These are phyloP conservation scores for Eimeria maxima DNA, from an alignment of 169 alveolate genomes.

Conservation along the genomic window DNA sequence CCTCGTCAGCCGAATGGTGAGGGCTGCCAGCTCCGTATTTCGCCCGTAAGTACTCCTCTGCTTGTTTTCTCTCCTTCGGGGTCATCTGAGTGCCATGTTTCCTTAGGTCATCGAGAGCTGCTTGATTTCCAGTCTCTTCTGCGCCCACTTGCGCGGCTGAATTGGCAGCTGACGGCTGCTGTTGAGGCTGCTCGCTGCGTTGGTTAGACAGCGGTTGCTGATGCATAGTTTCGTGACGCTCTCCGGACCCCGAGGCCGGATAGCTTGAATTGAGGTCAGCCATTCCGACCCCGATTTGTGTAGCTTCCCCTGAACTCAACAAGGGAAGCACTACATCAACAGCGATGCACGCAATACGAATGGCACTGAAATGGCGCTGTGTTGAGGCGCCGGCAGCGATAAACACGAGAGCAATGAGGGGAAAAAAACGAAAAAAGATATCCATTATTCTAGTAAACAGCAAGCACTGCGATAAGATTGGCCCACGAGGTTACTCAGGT, in stretches of 20 bases:
- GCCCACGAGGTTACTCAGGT: background rate
- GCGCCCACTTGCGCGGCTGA: background rate
- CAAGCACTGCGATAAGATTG: background rate
- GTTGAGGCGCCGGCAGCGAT: slow-evolving; percentile 14
- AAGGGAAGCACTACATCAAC: slow-evolving; percentile 14
- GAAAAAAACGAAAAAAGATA: background rate
- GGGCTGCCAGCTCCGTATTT: slow-evolving; percentile 38
- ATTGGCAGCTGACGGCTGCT: slow-evolving; percentile 27
- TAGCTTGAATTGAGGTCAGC: background rate
- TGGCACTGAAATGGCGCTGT: background rate
- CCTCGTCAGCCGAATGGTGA: background rate
- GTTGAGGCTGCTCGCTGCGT: background rate
- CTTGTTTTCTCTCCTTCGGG: background rate
- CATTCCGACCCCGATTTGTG: background rate
- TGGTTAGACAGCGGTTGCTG: background rate
- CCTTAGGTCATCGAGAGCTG: slow-evolving; percentile 1
- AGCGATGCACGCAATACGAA: slow-evolving; percentile 51
- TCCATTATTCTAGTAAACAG: slow-evolving; percentile 10
- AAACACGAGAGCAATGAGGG: slow-evolving; percentile 5
- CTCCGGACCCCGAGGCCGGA: background rate
- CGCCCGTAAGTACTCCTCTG: slow-evolving; percentile 47
- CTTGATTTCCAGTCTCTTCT: background rate
- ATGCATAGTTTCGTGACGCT: background rate
- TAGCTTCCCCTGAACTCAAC: slow-evolving; percentile 40
- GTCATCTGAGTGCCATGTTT: slow-evolving; percentile 59